Percentiles rank a stretch among this genome's conserved stretches.
These are phyloP conservation scores for Ogataea zsoltii DNA, from an alignment of 805 yeast species.

Conservation along the genomic window DNA sequence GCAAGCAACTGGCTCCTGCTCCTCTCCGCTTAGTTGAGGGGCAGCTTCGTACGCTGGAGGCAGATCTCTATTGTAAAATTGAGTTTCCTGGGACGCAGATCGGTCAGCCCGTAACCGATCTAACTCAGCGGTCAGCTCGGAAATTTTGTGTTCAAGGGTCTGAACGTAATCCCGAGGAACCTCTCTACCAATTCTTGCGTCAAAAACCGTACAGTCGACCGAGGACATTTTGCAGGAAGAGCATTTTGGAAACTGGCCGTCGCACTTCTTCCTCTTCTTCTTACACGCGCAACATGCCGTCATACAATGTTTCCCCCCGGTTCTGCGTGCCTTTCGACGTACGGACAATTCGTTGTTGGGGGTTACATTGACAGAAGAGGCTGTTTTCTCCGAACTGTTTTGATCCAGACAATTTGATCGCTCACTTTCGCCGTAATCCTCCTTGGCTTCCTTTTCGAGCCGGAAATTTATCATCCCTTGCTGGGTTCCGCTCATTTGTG, in stretches of 20 bases:
- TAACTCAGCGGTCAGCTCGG: not conserved
- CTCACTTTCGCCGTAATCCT: not conserved
- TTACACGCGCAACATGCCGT: conserved; percentile 56
- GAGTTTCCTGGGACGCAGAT: not conserved
- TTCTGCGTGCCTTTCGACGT: not conserved
- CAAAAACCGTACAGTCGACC: conserved; percentile 17
- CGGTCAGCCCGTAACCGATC: not conserved
- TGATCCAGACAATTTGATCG: not conserved
- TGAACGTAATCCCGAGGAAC: conserved; percentile 2
- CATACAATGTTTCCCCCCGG: conserved; percentile 33
- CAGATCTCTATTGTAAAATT: too few relatives aligned
- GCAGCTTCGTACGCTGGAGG: too few relatives aligned
- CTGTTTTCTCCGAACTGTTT: not conserved
- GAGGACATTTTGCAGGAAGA: conserved; percentile 27
- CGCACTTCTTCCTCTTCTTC: conserved; percentile 49
- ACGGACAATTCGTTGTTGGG: not conserved
- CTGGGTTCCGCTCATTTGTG: not conserved
- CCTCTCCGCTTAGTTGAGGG: too few relatives aligned
- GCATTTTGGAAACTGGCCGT: conserved; percentile 51
- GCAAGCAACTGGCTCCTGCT: not conserved
- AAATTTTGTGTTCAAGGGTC: conserved; percentile 1
- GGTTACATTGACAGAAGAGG: not conserved
- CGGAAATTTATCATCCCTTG: not conserved
- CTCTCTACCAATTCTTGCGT: conserved; percentile 1
- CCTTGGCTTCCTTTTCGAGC: not conserved